These are phyloP conservation scores for Pyrus bretschneideri DNA, from an alignment of 306 rosid genomes.

Conservation along the genomic window DNA sequence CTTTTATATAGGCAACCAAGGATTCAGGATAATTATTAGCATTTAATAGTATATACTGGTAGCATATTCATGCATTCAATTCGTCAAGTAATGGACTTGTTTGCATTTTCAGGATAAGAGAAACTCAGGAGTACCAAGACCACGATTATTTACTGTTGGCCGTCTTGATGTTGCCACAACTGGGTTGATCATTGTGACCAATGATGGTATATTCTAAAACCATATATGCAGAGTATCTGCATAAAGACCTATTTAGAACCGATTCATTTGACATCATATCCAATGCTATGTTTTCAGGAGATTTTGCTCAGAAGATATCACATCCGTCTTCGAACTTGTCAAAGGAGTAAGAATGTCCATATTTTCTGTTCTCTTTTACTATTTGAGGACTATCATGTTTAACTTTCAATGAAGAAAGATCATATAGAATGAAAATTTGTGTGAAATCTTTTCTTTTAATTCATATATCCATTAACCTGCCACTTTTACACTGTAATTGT, in stretches of 20 bases:
- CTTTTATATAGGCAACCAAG: not conserved
- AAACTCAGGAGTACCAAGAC: slow-evolving; percentile 55
- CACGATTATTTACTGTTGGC: slow-evolving; percentile 84
- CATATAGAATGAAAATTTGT: not conserved
- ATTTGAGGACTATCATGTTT: not conserved
- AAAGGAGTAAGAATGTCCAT: slow-evolving; percentile 61
- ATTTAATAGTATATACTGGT: not conserved
- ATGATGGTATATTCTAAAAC: slow-evolving; percentile 58
- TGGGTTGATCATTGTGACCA: slow-evolving; percentile 87
- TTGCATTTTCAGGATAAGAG: slow-evolving; percentile 54
- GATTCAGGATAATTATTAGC: not conserved
- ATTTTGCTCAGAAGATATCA: slow-evolving; percentile 35
- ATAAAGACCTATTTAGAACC: not conserved
- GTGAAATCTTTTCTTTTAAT: not conserved
- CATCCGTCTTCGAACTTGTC: slow-evolving; percentile 84
- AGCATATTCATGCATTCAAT: not conserved
- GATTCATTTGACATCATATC: slow-evolving; percentile 18
- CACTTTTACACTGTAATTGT: slow-evolving; percentile 19
- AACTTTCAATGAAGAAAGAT: not conserved
- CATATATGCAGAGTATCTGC: not conserved
- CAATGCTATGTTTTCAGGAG: slow-evolving; percentile 18
- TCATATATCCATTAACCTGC: slow-evolving; percentile 17
- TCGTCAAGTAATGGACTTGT: not conserved
- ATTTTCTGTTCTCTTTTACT: slow-evolving; percentile 4
- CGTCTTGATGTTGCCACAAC: slow-evolving; percentile 98